phyloP scores from a whole-genome alignment of 2,329 filamentous ascomycete genomes.

The Bimuria novae-zelandiae region DNA sequence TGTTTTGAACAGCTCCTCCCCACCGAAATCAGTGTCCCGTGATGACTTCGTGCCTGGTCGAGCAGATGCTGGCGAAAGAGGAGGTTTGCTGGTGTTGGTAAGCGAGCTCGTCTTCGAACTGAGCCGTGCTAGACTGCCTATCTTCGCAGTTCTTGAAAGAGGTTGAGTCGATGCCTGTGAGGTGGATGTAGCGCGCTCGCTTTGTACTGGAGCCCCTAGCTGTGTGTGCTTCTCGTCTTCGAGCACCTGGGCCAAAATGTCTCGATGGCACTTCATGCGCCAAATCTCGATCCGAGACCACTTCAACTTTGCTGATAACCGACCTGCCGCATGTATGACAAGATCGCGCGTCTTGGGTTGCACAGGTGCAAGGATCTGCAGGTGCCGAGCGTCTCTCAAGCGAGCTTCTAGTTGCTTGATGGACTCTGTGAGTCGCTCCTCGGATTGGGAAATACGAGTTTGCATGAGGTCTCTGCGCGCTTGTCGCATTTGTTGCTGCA shows the following conservation, averaged over 20 bases:
- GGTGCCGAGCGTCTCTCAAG: conserved; percentile 84
- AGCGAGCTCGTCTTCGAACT: conserved; percentile 44
- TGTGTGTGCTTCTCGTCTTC: conserved; percentile 69
- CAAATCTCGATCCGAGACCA: conserved; percentile 96
- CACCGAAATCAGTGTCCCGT: conserved; percentile 41
- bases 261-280: conserved; percentile 86
- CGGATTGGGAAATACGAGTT: conserved; percentile 80
- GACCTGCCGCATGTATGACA: conserved; percentile 80
- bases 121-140: conserved; percentile 39
- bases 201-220: conserved; percentile 31
- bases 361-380: conserved; percentile 86
- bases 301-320: conserved; percentile 84
- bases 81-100: conserved; percentile 34
- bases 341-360: conserved; percentile 88
- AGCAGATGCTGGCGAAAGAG: conserved; percentile 36
- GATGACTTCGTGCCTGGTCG: conserved; percentile 45
- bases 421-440: conserved; percentile 73
- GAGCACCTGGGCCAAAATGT: conserved; percentile 83
- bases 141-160: conserved; percentile 32
- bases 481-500: conserved; percentile 82
- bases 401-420: conserved; percentile 82
- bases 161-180: conserved; percentile 29
- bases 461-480: conserved; percentile 83
- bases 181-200: conserved; percentile 30
- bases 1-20: conserved; percentile 50